Conservation (phyloP, 2,329 filamentous ascomycete genomes). For the Ophiostoma tasmaniense region DNA sequence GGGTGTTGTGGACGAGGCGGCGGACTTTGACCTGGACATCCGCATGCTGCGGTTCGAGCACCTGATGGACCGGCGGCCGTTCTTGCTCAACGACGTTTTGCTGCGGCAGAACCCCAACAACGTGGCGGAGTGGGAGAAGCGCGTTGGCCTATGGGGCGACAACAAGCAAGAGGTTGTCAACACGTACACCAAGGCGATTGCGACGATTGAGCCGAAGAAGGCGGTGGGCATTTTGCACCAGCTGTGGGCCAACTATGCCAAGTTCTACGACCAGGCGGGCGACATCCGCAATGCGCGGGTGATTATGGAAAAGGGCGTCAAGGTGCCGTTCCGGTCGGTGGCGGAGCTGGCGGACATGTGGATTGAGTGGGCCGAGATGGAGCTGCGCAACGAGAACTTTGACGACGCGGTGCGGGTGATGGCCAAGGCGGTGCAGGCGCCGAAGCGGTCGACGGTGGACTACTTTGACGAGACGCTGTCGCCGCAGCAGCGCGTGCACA, state of each 20-base stretch:
- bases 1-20: slow-evolving; percentile 66
- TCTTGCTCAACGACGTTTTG: slow-evolving; percentile 91
- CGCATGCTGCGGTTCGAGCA: slow-evolving; percentile 98
- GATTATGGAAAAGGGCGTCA: slow-evolving; percentile 96
- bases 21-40: slow-evolving; percentile 90
- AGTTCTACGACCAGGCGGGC: slow-evolving; percentile 85
- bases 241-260: slow-evolving; percentile 93
- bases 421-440: slow-evolving; percentile 94
- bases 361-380: slow-evolving; percentile 99
- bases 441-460: slow-evolving; percentile 95
- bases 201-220: slow-evolving; percentile 87
- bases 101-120: slow-evolving; percentile 94
- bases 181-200: slow-evolving; percentile 91
- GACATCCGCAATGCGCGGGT: slow-evolving; percentile 78
- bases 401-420: slow-evolving; percentile 91
- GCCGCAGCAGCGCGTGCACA: slow-evolving; percentile 93
- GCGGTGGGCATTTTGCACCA: slow-evolving; percentile 89
- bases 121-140: slow-evolving; percentile 93
- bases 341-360: slow-evolving; percentile 94
- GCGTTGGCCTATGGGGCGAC: slow-evolving; percentile 89
- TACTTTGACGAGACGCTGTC: slow-evolving; percentile 94
- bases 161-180: slow-evolving; percentile 87
- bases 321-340: slow-evolving; percentile 97
- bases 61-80: slow-evolving; percentile 91
- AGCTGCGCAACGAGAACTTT: slow-evolving; percentile 90